These are phyloP conservation scores for Epichloe amarillans DNA, from an alignment of 2,329 filamentous ascomycete genomes.

Conservation along the genomic window DNA sequence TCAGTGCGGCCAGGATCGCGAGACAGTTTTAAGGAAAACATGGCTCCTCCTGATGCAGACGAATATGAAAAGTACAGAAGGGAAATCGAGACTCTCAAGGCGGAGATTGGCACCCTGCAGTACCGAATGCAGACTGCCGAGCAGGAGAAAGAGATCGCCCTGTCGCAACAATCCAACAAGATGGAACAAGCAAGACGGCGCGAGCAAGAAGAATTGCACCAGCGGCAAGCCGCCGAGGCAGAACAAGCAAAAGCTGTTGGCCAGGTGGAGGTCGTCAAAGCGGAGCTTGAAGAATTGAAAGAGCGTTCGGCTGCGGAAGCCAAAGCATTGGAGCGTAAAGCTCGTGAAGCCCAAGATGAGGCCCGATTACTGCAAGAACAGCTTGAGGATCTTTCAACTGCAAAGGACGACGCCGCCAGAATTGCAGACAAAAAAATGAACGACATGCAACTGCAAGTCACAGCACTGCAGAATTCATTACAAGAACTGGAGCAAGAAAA, in stretches of 20 bases:
- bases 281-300: constrained; percentile 38
- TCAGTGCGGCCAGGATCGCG: constrained; percentile 35
- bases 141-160: constrained; percentile 72
- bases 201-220: constrained; percentile 75
- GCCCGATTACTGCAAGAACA: constrained; percentile 67
- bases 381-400: constrained; percentile 53
- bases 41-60: constrained; percentile 43
- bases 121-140: constrained; percentile 81
- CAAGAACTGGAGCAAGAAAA: constrained; percentile 48
- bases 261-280: constrained; percentile 35
- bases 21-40: constrained; percentile 47
- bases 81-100: constrained; percentile 65
- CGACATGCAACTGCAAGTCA: constrained; percentile 40
- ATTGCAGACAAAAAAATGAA: constrained; percentile 39
- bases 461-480: constrained; percentile 31
- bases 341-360: constrained; percentile 60
- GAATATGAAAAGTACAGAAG: constrained; percentile 44
- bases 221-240: constrained; percentile 44
- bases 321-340: constrained; percentile 52
- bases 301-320: constrained; percentile 40
- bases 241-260: constrained; percentile 36
- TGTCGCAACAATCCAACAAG: constrained; percentile 70
- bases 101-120: constrained; percentile 73
- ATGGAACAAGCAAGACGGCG: constrained; percentile 65
- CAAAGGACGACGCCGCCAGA: constrained; percentile 57